Base-by-base conservation (phyloP, 1,284 basidiomycete species). In the Pseudozyma thailandica region DNA sequence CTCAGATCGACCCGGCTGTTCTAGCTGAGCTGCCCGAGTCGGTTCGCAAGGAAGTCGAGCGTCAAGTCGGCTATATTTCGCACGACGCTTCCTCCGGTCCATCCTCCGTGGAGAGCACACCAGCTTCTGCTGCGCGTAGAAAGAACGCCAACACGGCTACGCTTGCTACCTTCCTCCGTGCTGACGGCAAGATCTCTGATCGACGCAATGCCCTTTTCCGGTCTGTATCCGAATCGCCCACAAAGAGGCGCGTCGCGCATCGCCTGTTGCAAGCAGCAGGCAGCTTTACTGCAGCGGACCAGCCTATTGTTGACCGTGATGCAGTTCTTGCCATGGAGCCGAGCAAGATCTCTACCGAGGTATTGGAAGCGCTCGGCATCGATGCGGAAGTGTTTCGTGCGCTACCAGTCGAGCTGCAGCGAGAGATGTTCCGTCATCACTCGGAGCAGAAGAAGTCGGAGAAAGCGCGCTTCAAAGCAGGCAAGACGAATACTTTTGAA, bases 1-100 rank as follows among this genome's bases (percentile, higher is more conserved):
- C 80, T 0, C 80, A 81, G 57, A 64, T 82, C 43, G 81, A 82
- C 33, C 65, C 72, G 4, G 49, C 63, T 12, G 79, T 79, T 2
- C 72, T 82, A 2, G 64, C 69, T 16, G 76, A 80, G 39, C 55
- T 82, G 2, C 81, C 80, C 0, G 61, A 65, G 2, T 59, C 59
- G 16, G 57, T 80, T 4, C 73, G 78, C 5, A 63, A 61, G n/a
- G 77, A 81, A 43, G 72, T 81, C 23, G 58, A 78, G 31, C 57
- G 77, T 0, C 72, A 78, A 23, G 28, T 58, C 13, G 50, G 71
- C 16, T 38, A 48, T n/a, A 42, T 51, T 9, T 30, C 46, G 1
- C 13, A 54, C 41, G 51, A 55, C 31, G 37, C 55, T n/a, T 56
- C 56, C 2, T 44, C 63, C 0, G 63, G 52, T 15, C 45, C 57